phyloP scores from a whole-genome alignment of 1,284 basidiomycete species.

The Takashimella tepidaria region DNA sequence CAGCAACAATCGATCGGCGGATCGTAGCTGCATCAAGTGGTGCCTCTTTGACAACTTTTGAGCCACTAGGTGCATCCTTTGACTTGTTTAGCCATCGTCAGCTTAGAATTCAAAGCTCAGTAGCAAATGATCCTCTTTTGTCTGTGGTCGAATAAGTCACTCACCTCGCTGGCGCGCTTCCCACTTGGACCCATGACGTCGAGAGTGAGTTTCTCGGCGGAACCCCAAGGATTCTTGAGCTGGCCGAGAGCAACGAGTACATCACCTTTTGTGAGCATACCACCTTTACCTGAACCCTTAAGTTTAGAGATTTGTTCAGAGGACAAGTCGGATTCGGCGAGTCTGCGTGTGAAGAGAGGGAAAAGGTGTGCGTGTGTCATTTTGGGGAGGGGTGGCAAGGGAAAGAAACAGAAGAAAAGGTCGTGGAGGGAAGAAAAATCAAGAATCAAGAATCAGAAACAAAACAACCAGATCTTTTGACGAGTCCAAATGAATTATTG shows the following conservation, averaged over 20 bases:
- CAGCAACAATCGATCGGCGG: constrained; percentile 65
- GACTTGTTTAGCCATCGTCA: too few species aligned
- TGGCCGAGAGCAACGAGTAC: constrained; percentile 74
- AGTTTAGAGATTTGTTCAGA: constrained; percentile 48
- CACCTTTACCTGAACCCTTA: constrained; percentile 69
- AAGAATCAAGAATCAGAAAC: too few species aligned
- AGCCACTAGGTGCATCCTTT: too few species aligned
- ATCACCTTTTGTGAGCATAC: constrained; percentile 88
- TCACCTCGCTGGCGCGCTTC: constrained; percentile 31
- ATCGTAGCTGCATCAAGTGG: constrained; percentile 65
- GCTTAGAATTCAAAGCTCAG: too few species aligned
- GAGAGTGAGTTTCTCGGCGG: constrained; percentile 64
- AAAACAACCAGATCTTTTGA: too few species aligned
- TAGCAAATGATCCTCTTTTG: too few species aligned
- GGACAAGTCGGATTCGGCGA: constrained; percentile 39
- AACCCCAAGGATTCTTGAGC: constrained; percentile 58
- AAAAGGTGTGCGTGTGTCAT: background rate
- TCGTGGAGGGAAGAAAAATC: too few species aligned
- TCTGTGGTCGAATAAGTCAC: too few species aligned
- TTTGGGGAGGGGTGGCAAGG: background rate
- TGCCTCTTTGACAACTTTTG: constrained; percentile 17
- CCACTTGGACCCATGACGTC: constrained; percentile 40
- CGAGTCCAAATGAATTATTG: too few species aligned
- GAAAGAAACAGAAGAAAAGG: background rate
- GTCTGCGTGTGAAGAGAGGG: constrained; percentile 19